phyloP scores from a whole-genome alignment of 306 rosid species.

The Clitoria ternatea region DNA sequence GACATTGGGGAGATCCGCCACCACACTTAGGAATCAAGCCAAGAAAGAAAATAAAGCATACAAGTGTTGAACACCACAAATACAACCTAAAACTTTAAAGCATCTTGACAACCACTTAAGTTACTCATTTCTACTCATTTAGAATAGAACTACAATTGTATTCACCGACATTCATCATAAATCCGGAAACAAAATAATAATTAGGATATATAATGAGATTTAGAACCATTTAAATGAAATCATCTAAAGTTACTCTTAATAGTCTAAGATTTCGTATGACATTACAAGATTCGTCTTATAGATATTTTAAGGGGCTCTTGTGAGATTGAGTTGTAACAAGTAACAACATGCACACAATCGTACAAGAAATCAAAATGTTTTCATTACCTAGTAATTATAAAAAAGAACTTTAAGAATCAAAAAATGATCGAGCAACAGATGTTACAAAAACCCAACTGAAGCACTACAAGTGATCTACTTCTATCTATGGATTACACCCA shows the following conservation, averaged over 20 bases:
- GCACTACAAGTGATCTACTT: constrained; percentile 30
- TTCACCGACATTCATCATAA: no score
- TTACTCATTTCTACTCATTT: no score
- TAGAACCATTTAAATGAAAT: neutral
- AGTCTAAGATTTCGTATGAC: neutral
- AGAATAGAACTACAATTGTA: no score
- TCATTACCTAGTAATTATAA: neutral
- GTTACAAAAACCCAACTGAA: constrained; percentile 47
- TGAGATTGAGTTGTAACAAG: neutral
- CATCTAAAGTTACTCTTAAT: no score
- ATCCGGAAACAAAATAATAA: no score
- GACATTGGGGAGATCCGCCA: no score
- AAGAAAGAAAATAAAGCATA: no score
- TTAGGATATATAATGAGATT: neutral
- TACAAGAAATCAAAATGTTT: neutral
- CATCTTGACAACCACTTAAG: no score
- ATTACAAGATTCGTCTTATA: neutral
- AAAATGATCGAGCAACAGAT: constrained; percentile 39
- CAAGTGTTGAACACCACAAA: no score
- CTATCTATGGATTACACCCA: constrained; percentile 10
- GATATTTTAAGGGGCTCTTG: neutral
- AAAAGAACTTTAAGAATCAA: constrained; percentile 18
- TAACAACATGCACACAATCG: neutral
- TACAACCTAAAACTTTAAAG: no score
- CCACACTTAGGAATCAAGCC: no score